Base-by-base conservation (phyloP, 2,329 filamentous ascomycete species). In the Xylaria hypoxylon region DNA sequence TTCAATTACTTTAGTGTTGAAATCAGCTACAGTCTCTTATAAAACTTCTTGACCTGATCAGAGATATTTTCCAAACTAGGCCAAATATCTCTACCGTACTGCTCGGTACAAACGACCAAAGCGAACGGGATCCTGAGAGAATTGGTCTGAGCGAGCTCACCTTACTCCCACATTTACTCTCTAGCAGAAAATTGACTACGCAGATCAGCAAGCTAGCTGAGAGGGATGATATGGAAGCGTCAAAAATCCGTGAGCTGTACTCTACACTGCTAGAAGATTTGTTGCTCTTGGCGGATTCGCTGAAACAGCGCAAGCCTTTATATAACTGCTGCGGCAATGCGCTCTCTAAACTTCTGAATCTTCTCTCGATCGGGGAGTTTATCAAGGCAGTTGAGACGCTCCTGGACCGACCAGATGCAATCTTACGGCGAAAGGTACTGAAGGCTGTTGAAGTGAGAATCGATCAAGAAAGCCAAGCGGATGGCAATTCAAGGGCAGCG, bases 351-450 rank as follows among this genome's bases (percentile, higher is more conserved):
- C 83, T 97, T n/a, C 85, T 99, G 57, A 91, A 92, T 69, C 86
- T 97, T 6, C 85, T 97, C 47, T 95, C 94, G 0, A 94, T 95
- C 2, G 86, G 89, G 59, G 93, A 97, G 79, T 96, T 98, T 78
- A 89, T 98, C 78, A 92, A 93, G 77, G 92, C 94, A 10, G 91
- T 96, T 45, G 92, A 97, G 76, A 88, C 89, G 31, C 84, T 99
- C 33, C 87, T 98, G 40, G 87, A 92, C 71, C 88, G 90, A 55
- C 89, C 92, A 5, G 90, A 93, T 70, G 86, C 92, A 71, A 88
- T 92, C 55, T 84, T 95, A 57, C 91, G 92, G 1, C 89, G 91
- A 70, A 94, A 92, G 80, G 92, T 94, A 55, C 87, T 95, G 68
- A 90, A 86, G 65, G 92, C 95, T 1, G 86, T 99, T 22, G 93